A percentile compares a stretch with the other conserved stretches of the same genome.
Conservation (phyloP, 1,284 basidiomycete species). For the Meripilus lineatus region DNA sequence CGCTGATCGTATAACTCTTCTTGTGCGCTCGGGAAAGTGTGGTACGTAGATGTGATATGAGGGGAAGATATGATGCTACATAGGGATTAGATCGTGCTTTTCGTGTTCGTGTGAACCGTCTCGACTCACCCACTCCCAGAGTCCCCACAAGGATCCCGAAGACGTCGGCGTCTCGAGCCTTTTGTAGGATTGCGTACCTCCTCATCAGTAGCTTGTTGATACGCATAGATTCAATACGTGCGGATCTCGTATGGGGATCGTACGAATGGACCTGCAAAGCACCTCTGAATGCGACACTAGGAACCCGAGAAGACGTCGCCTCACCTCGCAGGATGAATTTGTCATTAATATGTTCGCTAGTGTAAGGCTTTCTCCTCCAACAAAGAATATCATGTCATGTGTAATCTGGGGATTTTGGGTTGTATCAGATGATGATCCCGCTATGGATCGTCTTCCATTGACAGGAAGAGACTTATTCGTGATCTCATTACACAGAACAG, state of each 20-base stretch:
- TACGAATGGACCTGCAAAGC: conserved; percentile 68
- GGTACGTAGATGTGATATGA: conserved; percentile 73
- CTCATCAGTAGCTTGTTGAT: conserved; percentile 90
- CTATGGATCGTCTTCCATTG: no score
- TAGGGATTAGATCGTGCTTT: no score
- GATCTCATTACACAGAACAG: conserved; percentile 19
- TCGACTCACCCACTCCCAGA: conserved; percentile 78
- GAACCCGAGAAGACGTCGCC: conserved; percentile 8
- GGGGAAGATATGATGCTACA: conserved; percentile 74
- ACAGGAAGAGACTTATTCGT: no score
- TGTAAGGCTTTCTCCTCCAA: conserved; percentile 80
- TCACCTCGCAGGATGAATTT: conserved; percentile 45
- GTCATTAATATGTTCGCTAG: conserved; percentile 88
- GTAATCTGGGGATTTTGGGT: conserved; percentile 7
- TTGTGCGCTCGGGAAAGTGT: conserved; percentile 65
- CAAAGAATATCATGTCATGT: conserved; percentile 69
- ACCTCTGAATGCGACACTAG: background rate
- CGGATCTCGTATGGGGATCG: conserved; percentile 50
- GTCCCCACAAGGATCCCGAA: conserved; percentile 96
- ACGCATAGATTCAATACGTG: conserved; percentile 54
- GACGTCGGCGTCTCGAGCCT: conserved; percentile 88
- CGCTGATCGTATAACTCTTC: conserved; percentile 93
- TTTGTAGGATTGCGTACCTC: conserved; percentile 84
- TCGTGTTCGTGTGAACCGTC: no score
- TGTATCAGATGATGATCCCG: background rate